phyloP scores from a whole-genome alignment of 139 green algal species.

The Chlorella vulgaris region DNA sequence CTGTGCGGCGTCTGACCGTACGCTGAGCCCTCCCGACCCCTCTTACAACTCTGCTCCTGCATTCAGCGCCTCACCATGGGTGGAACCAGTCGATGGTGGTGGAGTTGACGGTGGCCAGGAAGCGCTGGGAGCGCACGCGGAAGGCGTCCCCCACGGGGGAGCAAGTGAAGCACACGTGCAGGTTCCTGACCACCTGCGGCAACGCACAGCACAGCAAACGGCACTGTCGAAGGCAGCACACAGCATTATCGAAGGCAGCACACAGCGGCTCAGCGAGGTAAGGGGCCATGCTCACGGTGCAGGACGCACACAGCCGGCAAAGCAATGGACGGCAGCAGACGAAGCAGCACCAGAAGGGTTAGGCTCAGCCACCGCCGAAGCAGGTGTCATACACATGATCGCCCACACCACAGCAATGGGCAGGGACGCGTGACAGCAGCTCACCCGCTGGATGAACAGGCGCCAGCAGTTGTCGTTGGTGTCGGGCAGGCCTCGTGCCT shows the following conservation, averaged over 20 bases:
- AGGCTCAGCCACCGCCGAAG: too few relatives aligned
- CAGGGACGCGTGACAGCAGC: too few relatives aligned
- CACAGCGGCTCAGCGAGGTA: too few relatives aligned
- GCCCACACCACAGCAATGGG: too few relatives aligned
- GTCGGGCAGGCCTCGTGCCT: conserved; percentile 80
- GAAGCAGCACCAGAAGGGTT: too few relatives aligned
- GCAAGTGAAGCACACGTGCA: conserved; percentile 89
- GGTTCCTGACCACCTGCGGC: conserved; percentile 64
- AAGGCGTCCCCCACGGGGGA: conserved; percentile 91
- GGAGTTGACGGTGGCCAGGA: conserved; percentile 88
- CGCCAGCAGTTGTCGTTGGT: conserved; percentile 85
- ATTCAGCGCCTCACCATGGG: conserved; percentile 68
- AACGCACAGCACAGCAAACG: not conserved
- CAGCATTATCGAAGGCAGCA: not conserved
- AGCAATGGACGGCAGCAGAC: too few relatives aligned
- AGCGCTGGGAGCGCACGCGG: conserved; percentile 81
- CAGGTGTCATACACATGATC: too few relatives aligned
- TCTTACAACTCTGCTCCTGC: too few relatives aligned
- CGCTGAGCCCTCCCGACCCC: too few relatives aligned
- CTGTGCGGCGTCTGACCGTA: too few relatives aligned
- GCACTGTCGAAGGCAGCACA: not conserved
- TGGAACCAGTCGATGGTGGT: conserved; percentile 93
- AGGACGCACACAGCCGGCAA: too few relatives aligned
- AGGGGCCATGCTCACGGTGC: too few relatives aligned
- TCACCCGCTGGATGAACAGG: conserved; percentile 80